phyloP scores from a whole-genome alignment of 371 early-diverging fungal genomes.

The Caulochytrium protostelioides region DNA sequence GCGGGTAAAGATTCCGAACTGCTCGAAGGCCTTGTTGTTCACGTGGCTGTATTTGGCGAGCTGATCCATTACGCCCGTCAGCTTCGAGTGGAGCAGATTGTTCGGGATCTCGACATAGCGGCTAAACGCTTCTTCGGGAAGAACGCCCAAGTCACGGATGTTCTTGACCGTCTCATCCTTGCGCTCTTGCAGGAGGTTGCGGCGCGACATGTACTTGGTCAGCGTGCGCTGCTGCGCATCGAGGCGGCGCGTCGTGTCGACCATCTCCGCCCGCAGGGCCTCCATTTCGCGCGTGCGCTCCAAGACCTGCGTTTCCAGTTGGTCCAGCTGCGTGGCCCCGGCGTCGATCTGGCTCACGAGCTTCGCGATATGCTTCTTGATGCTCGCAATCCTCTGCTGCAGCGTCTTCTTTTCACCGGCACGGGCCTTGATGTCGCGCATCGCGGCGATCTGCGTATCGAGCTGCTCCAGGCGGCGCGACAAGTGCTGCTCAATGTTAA shows the following conservation, averaged over 20 bases:
- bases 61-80: slow-evolving; percentile 61
- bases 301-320: neutral
- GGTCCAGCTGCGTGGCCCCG: neutral
- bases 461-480: neutral
- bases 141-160: slow-evolving; percentile 81
- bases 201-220: slow-evolving; percentile 52
- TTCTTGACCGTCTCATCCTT: slow-evolving; percentile 68
- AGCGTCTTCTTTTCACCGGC: slow-evolving; percentile 30
- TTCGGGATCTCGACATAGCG: slow-evolving; percentile 30
- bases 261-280: slow-evolving; percentile 5
- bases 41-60: slow-evolving; percentile 77
- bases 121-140: slow-evolving; percentile 85
- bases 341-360: too few relatives aligned
- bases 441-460: neutral
- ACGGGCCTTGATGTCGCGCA: slow-evolving; percentile 15
- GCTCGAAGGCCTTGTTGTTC: slow-evolving; percentile 94
- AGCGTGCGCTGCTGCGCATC: slow-evolving; percentile 38
- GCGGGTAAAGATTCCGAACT: slow-evolving; percentile 73
- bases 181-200: slow-evolving; percentile 48
- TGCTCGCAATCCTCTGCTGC: slow-evolving; percentile 54
- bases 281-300: too few relatives aligned
- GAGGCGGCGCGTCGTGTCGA: too few relatives aligned
- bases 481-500: neutral
- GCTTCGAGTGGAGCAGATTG: slow-evolving; percentile 21
- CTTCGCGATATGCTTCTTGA: too few relatives aligned